phyloP scores from a whole-genome alignment of 768 basidiomycete genomes.

The Auricularia sp. region DNA sequence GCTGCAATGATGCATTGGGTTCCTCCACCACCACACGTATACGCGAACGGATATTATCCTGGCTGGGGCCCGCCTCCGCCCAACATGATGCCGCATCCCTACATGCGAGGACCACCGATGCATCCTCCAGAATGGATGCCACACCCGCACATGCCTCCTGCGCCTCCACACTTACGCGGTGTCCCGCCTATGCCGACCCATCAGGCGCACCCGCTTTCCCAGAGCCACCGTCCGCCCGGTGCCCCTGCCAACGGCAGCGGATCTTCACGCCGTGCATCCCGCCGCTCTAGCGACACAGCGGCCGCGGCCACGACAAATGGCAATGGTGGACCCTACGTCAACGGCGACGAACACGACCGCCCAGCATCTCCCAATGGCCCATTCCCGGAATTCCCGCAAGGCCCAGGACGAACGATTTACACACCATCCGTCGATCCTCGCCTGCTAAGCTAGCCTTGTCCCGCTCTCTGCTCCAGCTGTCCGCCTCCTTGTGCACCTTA shows the following conservation, averaged over 20 bases:
- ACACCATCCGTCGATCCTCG: not conserved
- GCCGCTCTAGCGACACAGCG: not conserved
- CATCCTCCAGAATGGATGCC: not conserved
- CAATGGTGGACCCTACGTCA: not conserved
- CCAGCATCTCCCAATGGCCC: not conserved
- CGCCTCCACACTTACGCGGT: not conserved
- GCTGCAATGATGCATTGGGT: not conserved
- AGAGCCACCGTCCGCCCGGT: not conserved
- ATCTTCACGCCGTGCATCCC: not conserved
- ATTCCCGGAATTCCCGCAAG: not conserved
- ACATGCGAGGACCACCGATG: not conserved
- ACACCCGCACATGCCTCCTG: not conserved
- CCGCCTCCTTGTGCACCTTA: not conserved
- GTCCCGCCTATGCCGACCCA: not conserved
- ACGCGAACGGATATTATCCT: not conserved
- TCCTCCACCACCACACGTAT: not conserved
- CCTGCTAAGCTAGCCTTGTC: not conserved
- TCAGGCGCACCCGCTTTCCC: not conserved
- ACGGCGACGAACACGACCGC: not conserved
- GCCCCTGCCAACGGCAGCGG: not conserved
- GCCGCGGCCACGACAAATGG: not conserved
- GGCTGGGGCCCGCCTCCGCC: not conserved
- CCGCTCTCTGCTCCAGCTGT: not conserved
- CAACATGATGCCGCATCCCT: not conserved
- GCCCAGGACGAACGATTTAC: not conserved